Conservation (phyloP, 345 rosid species). For the Sonneratia caseolaris region DNA sequence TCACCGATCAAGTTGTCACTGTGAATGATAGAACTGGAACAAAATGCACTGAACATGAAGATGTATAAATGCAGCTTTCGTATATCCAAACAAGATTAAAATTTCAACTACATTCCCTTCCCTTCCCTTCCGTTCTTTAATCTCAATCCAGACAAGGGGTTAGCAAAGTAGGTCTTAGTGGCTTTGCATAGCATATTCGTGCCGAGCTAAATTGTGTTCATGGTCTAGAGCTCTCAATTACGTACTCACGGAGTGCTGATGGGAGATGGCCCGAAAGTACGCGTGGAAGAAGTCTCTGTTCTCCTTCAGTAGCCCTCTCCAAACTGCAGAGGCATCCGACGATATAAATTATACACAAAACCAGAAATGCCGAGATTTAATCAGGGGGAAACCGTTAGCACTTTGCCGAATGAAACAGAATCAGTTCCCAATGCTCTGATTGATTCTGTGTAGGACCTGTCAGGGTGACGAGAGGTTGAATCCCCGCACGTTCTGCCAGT, state of each 20-base stretch:
- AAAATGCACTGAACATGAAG: background rate
- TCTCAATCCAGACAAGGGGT: background rate
- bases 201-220: background rate
- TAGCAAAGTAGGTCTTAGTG: too few relatives aligned
- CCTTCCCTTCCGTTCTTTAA: too few relatives aligned
- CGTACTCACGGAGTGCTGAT: constrained; percentile 14
- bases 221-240: too few relatives aligned
- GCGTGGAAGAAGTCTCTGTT: constrained; percentile 57
- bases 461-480: constrained; percentile 58
- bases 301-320: constrained; percentile 70
- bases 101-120: too few relatives aligned
- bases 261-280: constrained; percentile 29
- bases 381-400: background rate
- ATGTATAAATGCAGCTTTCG: background rate
- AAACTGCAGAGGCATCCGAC: constrained; percentile 29
- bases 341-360: background rate
- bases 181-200: too few relatives aligned
- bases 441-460: constrained; percentile 25
- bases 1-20: background rate
- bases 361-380: background rate
- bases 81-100: background rate
- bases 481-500: constrained; percentile 44
- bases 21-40: background rate
- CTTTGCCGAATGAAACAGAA: background rate
- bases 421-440: background rate